phyloP scores from a whole-genome alignment of 2,329 filamentous ascomycete species.

The Raffaelea ambrosiae region DNA sequence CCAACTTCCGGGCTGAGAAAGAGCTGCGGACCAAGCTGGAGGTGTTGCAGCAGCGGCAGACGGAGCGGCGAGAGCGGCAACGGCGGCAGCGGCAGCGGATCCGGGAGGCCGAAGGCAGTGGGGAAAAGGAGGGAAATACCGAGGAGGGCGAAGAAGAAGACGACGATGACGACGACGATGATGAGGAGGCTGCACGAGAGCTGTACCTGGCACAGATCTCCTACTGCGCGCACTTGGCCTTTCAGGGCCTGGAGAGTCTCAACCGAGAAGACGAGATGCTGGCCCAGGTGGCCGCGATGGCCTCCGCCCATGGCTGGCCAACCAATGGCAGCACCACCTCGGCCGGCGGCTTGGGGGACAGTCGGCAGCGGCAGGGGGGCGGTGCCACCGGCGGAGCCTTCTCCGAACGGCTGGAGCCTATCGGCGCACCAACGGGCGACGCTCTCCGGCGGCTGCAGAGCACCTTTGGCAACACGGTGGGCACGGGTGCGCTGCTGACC shows the following conservation, averaged over 20 bases:
- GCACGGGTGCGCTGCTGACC: conserved; percentile 63
- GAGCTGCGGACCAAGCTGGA: conserved; percentile 76
- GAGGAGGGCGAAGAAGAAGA: conserved; percentile 5
- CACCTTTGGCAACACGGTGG: conserved; percentile 26
- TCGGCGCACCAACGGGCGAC: conserved; percentile 24
- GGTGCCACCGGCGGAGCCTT: conserved; percentile 39
- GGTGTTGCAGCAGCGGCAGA: conserved; percentile 33
- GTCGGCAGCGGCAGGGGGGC: conserved; percentile 6
- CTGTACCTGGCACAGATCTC: conserved; percentile 69
- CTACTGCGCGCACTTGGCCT: conserved; percentile 68
- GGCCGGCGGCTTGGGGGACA: conserved; percentile 37
- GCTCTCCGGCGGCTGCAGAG: conserved; percentile 42
- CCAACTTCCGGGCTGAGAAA: conserved; percentile 77
- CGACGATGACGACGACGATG: conserved; percentile 49
- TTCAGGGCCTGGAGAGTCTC: conserved; percentile 80
- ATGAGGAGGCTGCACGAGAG: conserved; percentile 76
- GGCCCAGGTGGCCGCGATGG: conserved; percentile 56
- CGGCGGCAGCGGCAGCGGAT: conserved; percentile 15
- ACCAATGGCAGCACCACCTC: too few species aligned
- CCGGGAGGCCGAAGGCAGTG: neutral
- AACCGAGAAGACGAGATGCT: conserved; percentile 80
- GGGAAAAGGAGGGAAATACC: neutral
- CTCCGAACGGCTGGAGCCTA: conserved; percentile 62
- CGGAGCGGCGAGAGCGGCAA: conserved; percentile 5
- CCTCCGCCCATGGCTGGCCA: conserved; percentile 28